Percentiles rank a stretch among this genome's conserved stretches.
phyloP scores from a whole-genome alignment of 176 grass and related monocot species.

The Oryza glumipatula region DNA sequence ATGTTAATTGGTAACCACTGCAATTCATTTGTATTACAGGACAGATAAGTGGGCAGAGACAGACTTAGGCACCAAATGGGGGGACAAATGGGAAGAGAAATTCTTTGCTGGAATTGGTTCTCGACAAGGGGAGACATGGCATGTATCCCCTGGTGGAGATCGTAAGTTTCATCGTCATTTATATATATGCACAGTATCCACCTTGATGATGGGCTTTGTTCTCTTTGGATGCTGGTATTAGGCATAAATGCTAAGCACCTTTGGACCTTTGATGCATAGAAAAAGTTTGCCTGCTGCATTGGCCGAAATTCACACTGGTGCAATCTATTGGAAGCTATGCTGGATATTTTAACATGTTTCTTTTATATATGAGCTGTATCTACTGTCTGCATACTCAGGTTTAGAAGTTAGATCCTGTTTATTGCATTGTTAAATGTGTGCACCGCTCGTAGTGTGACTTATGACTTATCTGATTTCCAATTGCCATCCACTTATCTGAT shows the following conservation, averaged over 20 bases:
- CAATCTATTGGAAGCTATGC: background rate
- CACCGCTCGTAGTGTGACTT: background rate
- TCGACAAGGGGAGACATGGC: constrained; percentile 98
- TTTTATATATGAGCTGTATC: background rate
- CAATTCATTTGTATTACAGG: constrained; percentile 67
- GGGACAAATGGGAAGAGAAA: constrained; percentile 98
- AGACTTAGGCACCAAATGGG: constrained; percentile 91
- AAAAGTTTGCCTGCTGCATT: background rate
- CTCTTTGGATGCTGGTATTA: constrained; percentile 4
- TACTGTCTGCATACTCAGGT: background rate
- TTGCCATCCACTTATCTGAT: background rate
- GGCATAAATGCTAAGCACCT: background rate
- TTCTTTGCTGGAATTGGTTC: constrained; percentile 98
- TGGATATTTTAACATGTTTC: background rate
- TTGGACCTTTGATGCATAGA: background rate
- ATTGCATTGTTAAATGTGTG: constrained; percentile 23
- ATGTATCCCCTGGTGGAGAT: constrained; percentile 71
- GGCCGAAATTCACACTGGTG: background rate
- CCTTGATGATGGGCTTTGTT: background rate
- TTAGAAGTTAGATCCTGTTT: background rate
- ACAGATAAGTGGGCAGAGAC: constrained; percentile 99
- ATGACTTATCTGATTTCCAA: background rate
- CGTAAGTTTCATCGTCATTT: constrained; percentile 61
- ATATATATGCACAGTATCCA: background rate
- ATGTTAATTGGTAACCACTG: constrained; percentile 45